phyloP scores from a whole-genome alignment of 1,139 yeast genomes.

The Scheffersomyces stambukii region DNA sequence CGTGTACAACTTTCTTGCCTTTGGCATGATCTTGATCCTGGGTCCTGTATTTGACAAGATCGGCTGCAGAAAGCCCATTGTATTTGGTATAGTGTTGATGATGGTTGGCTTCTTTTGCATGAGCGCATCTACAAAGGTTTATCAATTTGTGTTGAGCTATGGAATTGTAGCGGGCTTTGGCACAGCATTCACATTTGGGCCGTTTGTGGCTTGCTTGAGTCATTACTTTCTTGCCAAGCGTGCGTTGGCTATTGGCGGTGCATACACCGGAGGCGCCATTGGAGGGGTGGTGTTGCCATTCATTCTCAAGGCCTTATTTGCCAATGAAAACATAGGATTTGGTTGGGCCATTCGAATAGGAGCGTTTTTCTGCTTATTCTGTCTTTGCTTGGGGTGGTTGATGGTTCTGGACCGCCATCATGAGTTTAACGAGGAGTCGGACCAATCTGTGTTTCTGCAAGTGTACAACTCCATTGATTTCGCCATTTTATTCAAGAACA shows the following conservation, averaged over 20 bases:
- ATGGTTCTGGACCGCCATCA: constrained; percentile 19
- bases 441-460: constrained; percentile 10
- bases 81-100: constrained; percentile 14
- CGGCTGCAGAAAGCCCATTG: constrained; percentile 18
- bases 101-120: constrained; percentile 21
- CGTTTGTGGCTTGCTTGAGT: constrained; percentile 19
- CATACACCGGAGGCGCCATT: constrained; percentile 26
- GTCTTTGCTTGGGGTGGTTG: constrained; percentile 13
- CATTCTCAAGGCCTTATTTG: constrained; percentile 18
- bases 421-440: constrained; percentile 13
- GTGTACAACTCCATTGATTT: constrained; percentile 23
- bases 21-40: constrained; percentile 20
- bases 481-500: constrained; percentile 19
- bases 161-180: constrained; percentile 25
- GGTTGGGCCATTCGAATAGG: constrained; percentile 27
- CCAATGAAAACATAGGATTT: constrained; percentile 23
- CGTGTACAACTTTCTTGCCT: constrained; percentile 24
- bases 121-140: constrained; percentile 17
- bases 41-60: constrained; percentile 30
- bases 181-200: constrained; percentile 21
- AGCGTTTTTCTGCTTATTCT: constrained; percentile 18
- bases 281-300: constrained; percentile 27
- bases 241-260: constrained; percentile 22
- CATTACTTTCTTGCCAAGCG: constrained; percentile 21
- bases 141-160: constrained; percentile 24